Percentiles rank a stretch among this genome's conserved stretches.
These are phyloP conservation scores for Akanthomyces muscarius DNA, from an alignment of 2,329 filamentous ascomycete genomes.

Conservation along the genomic window DNA sequence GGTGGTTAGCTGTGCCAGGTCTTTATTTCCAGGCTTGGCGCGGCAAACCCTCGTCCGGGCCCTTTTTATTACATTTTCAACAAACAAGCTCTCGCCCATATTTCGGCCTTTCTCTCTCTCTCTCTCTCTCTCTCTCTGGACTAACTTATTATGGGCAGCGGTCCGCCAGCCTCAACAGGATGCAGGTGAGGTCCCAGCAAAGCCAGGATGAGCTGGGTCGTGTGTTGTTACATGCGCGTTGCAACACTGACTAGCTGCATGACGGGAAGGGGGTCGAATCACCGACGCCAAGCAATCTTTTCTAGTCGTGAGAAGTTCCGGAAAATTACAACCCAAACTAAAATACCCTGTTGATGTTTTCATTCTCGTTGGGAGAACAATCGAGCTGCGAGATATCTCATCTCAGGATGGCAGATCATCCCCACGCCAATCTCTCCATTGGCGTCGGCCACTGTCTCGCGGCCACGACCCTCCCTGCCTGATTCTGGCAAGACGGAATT, in stretches of 20 bases:
- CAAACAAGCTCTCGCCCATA: not conserved
- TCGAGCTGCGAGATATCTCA: not conserved
- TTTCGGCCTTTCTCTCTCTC: not conserved
- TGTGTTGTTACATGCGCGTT: conserved; percentile 8
- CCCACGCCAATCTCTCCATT: not conserved
- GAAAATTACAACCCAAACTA: too few species aligned
- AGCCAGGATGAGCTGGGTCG: not conserved
- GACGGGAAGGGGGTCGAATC: not conserved
- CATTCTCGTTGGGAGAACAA: not conserved
- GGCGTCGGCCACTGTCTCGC: not conserved
- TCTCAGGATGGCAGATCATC: not conserved
- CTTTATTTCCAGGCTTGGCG: not conserved
- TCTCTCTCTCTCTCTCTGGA: not conserved
- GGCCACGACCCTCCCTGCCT: not conserved
- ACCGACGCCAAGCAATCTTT: not conserved
- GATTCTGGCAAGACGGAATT: not conserved
- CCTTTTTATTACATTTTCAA: not conserved
- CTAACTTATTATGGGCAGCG: not conserved
- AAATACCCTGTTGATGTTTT: too few species aligned
- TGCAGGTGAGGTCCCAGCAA: not conserved
- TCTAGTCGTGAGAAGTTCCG: too few species aligned
- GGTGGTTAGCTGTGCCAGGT: not conserved
- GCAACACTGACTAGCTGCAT: not conserved
- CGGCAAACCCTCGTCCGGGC: not conserved
- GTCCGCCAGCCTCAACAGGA: not conserved